These are phyloP conservation scores for Pleoardoris graminearum DNA, from an alignment of 2,329 filamentous ascomycete genomes.

Conservation along the genomic window DNA sequence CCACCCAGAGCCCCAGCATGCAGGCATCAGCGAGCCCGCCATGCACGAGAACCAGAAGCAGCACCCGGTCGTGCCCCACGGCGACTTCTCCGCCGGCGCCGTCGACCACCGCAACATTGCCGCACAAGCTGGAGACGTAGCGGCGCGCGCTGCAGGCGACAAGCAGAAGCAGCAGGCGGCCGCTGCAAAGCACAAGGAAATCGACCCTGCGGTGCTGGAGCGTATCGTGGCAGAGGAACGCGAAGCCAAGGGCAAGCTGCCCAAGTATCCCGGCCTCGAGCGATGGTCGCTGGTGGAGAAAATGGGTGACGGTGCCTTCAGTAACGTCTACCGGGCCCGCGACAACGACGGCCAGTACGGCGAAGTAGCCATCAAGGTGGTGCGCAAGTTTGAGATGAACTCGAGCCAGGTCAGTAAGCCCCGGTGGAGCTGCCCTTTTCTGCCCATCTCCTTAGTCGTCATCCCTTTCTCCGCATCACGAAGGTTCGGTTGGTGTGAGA, in stretches of 20 bases:
- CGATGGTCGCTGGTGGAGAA: conserved; percentile 88
- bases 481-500: conserved; percentile 24
- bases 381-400: conserved; percentile 99
- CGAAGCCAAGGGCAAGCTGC: conserved; percentile 81
- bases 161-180: conserved; percentile 60
- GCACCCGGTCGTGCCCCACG: conserved; percentile 52
- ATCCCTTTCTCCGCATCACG: conserved; percentile 35
- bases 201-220: conserved; percentile 71
- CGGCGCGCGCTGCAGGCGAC: conserved; percentile 65
- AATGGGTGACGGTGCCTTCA: conserved; percentile 99
- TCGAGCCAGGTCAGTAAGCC: conserved; percentile 84
- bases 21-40: conserved; percentile 59
- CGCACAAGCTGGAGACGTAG: conserved; percentile 68
- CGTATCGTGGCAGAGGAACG: conserved; percentile 91
- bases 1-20: conserved; percentile 57
- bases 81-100: conserved; percentile 65
- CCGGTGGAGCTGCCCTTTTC: conserved; percentile 29
- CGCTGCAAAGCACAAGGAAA: conserved; percentile 53
- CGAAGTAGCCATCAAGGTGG: conserved; percentile 96
- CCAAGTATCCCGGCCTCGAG: conserved; percentile 81
- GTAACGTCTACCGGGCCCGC: conserved; percentile 91
- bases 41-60: conserved; percentile 58
- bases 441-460: conserved; percentile 35
- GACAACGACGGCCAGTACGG: conserved; percentile 70
- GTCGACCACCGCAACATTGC: conserved; percentile 66